A percentile compares a stretch with the other conserved stretches of the same genome.
phyloP scores from a whole-genome alignment of 2,329 filamentous ascomycete species.

The Mariannaea sp. region DNA sequence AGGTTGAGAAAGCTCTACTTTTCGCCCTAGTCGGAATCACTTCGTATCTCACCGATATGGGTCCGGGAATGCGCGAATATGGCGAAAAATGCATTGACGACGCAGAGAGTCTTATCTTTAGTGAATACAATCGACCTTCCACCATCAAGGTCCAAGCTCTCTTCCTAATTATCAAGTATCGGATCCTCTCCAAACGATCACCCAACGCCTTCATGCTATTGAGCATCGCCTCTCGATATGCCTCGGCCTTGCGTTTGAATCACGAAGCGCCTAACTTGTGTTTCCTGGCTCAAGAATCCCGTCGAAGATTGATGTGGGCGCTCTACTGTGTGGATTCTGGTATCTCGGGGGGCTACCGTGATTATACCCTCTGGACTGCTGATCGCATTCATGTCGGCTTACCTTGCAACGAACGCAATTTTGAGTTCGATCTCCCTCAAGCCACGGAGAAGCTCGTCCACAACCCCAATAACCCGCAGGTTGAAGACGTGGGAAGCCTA shows the following conservation, averaged over 20 bases:
- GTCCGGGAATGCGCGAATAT: constrained; percentile 56
- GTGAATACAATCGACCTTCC: constrained; percentile 59
- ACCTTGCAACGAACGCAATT: constrained; percentile 52
- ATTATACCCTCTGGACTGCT: constrained; percentile 51
- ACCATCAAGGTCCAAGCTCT: constrained; percentile 60
- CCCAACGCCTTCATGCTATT: constrained; percentile 52
- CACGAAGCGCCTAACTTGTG: constrained; percentile 48
- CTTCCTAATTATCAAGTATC: constrained; percentile 51
- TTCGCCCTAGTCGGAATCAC: constrained; percentile 62
- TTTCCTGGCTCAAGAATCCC: constrained; percentile 49
- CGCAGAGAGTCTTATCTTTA: constrained; percentile 57
- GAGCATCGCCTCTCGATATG: constrained; percentile 49
- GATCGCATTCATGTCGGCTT: constrained; percentile 49
- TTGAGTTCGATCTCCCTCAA: constrained; percentile 63
- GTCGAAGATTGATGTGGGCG: constrained; percentile 51
- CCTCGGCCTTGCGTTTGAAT: constrained; percentile 50
- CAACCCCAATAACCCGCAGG: constrained; percentile 45
- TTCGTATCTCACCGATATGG: constrained; percentile 59
- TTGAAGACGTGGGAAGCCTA: constrained; percentile 60
- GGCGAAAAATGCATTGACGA: constrained; percentile 60
- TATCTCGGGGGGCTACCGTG: constrained; percentile 50
- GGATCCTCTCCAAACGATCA: constrained; percentile 50
- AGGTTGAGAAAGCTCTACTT: constrained; percentile 59
- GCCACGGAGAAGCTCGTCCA: constrained; percentile 57
- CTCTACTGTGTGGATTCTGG: constrained; percentile 50